Percentiles rank a stretch among this genome's conserved stretches.
phyloP scores from a whole-genome alignment of 371 early-diverging fungal genomes.

The Mortierella sp. region DNA sequence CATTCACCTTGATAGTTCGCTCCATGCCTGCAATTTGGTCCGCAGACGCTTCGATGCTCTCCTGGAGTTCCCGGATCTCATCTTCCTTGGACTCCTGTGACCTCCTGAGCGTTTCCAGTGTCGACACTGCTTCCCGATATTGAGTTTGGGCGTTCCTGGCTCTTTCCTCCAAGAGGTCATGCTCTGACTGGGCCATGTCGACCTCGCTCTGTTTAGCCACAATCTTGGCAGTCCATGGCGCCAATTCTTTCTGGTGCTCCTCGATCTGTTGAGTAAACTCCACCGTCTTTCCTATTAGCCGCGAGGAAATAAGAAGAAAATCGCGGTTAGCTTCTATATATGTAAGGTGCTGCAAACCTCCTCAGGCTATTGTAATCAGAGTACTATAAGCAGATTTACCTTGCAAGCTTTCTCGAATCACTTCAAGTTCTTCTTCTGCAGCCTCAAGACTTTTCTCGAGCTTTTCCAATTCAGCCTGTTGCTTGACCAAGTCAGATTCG shows the following conservation, averaged over 20 bases:
- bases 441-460: conserved; percentile 73
- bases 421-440: conserved; percentile 83
- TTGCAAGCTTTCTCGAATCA: conserved; percentile 83
- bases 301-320: neutral
- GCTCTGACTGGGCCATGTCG: conserved; percentile 86
- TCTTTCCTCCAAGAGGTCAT: conserved; percentile 76
- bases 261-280: conserved; percentile 79
- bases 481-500: conserved; percentile 68
- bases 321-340: neutral
- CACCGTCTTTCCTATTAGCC: conserved; percentile 78
- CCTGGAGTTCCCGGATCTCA: conserved; percentile 67
- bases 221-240: conserved; percentile 89
- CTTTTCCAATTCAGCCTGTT: conserved; percentile 68
- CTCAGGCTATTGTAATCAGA: neutral
- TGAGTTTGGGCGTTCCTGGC: conserved; percentile 65
- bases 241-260: conserved; percentile 82
- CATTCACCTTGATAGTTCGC: conserved; percentile 50
- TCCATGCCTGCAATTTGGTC: conserved; percentile 60
- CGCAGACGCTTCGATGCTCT: conserved; percentile 60
- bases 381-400: conserved; percentile 56
- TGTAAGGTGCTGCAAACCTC: neutral
- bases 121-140: conserved; percentile 76
- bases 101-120: conserved; percentile 61
- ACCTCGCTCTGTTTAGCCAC: conserved; percentile 77
- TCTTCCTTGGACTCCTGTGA: conserved; percentile 56